Base-by-base conservation (phyloP, 208 protist species). In the Leishmania gerbilli region DNA sequence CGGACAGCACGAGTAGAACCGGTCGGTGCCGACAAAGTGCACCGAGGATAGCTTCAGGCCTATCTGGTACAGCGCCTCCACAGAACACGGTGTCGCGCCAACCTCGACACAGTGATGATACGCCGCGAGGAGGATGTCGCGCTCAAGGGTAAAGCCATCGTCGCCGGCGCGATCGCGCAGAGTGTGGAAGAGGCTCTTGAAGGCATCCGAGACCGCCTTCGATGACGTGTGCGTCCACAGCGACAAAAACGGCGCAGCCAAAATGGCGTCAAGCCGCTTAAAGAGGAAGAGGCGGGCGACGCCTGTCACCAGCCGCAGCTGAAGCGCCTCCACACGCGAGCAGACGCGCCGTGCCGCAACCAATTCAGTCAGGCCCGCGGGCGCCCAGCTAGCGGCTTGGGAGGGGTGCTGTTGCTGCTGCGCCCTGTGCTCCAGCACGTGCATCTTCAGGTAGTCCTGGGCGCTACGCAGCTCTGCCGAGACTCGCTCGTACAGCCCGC, bases 11-110 rank as follows among this genome's bases (percentile, higher is more conserved):
- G 80, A 45, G 84, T 96, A 95, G 72, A 89, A 93, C 51, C 93
- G 93, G 74, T 98, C 95, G 40, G 87, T 90, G 65, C 77, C 82
- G 72, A 86, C 76, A 80, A 96, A 98, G 77, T 98, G 95, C 72
- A 98, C 80, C 0, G 93, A 95, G 9, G 95, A 89, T 0, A 98
- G 85, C 80, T 95, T 95, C 60, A 84, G 34, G 45, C 95, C 93
- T 9, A 90, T 87, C 71, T 93, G 91, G 78, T 87, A 92, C 27
- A 98, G 87, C 9, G 85, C 79, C 64, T 97, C 95, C 45, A 92
- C 81, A 13, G 93, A 91, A 24, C 79, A 72, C 2, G 89, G 90
- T 24, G 89, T 93, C 27, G 87, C 90, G 67, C 91, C 92, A 13
- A 91, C 84, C 69, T 90, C 79, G 4, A 85, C 91, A 67, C 92